These are phyloP conservation scores for Lathyrus sativus DNA, from an alignment of 306 rosid species.

Conservation along the genomic window DNA sequence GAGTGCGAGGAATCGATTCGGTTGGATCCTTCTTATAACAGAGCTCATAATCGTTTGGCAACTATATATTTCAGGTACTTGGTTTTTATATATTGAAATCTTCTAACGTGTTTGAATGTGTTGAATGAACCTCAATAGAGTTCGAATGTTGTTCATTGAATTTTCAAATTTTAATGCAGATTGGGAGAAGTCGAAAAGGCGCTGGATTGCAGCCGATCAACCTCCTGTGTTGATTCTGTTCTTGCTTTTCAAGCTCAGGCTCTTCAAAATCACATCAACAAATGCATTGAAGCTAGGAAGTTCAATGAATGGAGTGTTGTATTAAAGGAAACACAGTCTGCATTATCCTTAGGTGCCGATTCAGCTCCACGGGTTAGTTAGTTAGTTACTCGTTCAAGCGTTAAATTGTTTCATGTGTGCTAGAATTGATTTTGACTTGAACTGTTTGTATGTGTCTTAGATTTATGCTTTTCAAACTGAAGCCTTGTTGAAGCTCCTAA, in stretches of 20 bases:
- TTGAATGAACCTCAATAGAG: background rate
- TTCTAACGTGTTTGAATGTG: background rate
- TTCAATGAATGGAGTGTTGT: constrained; percentile 59
- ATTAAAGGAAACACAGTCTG: constrained; percentile 65
- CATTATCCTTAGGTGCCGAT: constrained; percentile 71
- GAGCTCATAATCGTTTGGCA: constrained; percentile 87
- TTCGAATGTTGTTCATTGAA: background rate
- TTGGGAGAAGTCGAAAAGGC: constrained; percentile 85
- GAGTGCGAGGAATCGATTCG: constrained; percentile 72
- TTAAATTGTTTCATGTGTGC: background rate
- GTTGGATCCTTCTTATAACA: constrained; percentile 70
- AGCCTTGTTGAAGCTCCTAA: constrained; percentile 69
- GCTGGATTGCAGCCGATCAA: constrained; percentile 47
- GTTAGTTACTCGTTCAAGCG: constrained; percentile 40
- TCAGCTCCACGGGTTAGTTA: constrained; percentile 78
- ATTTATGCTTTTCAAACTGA: constrained; percentile 82
- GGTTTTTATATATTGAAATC: too few relatives aligned
- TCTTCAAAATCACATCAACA: constrained; percentile 59
- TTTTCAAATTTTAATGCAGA: constrained; percentile 45
- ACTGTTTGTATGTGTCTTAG: constrained; percentile 41
- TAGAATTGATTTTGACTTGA: constrained; percentile 28
- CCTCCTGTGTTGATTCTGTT: constrained; percentile 39
- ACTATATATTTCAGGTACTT: constrained; percentile 75
- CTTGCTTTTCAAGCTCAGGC: constrained; percentile 54
- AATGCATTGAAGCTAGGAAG: constrained; percentile 65